Evolutionary conservation across 768 basidiomycete species (phyloP).

Genomic region (Suillus occidentalis): DNA sequence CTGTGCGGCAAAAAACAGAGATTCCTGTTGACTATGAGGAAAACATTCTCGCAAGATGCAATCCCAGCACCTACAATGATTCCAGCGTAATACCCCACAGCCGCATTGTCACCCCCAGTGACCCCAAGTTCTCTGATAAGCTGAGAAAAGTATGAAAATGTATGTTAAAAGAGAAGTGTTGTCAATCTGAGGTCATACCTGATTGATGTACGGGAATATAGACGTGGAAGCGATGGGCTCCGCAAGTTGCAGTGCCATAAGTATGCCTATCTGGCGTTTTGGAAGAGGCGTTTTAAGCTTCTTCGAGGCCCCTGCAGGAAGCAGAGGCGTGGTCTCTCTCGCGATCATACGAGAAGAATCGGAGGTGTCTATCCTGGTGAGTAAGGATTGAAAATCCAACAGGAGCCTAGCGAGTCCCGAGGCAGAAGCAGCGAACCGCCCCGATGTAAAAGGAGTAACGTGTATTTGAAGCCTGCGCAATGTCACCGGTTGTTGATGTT

Average conservation of each 20-base stretch:
- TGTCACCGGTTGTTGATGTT: too few relatives aligned
- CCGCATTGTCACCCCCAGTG: slow-evolving; percentile 60
- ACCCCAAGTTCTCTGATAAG: slow-evolving; percentile 61
- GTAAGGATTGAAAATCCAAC: neutral
- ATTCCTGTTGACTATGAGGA: slow-evolving; percentile 42
- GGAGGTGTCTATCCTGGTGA: neutral
- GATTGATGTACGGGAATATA: slow-evolving; percentile 53
- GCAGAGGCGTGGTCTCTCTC: neutral
- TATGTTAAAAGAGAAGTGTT: neutral
- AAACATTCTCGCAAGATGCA: neutral
- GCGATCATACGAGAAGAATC: neutral
- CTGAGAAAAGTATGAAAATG: slow-evolving; percentile 30
- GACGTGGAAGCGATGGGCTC: slow-evolving; percentile 47
- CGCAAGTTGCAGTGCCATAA: slow-evolving; percentile 43
- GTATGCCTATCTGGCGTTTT: slow-evolving; percentile 40
- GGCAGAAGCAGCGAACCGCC: neutral
- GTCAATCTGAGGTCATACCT: slow-evolving; percentile 26
- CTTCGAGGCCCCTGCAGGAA: slow-evolving; percentile 5
- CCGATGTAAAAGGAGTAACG: too few relatives aligned
- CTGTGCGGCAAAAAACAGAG: slow-evolving; percentile 60
- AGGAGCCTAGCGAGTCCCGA: neutral
- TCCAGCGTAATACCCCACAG: slow-evolving; percentile 70
- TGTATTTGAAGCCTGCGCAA: too few relatives aligned
- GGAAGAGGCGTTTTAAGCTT: slow-evolving; percentile 43
- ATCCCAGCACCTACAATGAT: slow-evolving; percentile 42